A percentile compares a stretch with the other conserved stretches of the same genome.
Evolutionary conservation across 495 filamentous ascomycete species (phyloP).

Genomic region (Aspergillus biplanus): DNA sequence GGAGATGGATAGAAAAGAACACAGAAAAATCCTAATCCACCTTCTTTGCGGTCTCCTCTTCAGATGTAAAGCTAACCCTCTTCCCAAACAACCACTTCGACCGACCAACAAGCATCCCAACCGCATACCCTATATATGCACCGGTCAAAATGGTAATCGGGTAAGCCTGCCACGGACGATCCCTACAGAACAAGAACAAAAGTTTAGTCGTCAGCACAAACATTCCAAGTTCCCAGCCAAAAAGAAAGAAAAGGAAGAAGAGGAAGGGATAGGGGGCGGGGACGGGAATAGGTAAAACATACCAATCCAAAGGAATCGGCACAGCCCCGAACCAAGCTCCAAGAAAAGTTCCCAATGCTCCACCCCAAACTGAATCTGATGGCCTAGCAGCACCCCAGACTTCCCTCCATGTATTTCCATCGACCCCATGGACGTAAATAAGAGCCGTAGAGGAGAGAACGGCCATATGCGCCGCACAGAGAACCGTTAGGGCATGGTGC

Average conservation of each 20-base stretch:
- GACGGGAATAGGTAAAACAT: constrained; percentile 32
- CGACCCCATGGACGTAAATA: constrained; percentile 83
- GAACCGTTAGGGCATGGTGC: constrained; percentile 74
- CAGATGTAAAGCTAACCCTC: constrained; percentile 59
- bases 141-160: constrained; percentile 85
- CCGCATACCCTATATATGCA: constrained; percentile 66
- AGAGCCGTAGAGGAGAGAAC: constrained; percentile 74
- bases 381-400: constrained; percentile 56
- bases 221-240: no score
- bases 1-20: background rate
- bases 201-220: no score
- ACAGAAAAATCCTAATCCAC: constrained; percentile 18
- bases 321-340: constrained; percentile 71
- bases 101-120: constrained; percentile 65
- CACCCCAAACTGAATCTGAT: constrained; percentile 44
- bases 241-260: no score
- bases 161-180: constrained; percentile 97
- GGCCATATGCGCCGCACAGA: constrained; percentile 80
- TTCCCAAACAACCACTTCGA: constrained; percentile 61
- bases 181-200: constrained; percentile 47
- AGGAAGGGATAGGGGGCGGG: constrained; percentile 2
- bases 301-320: constrained; percentile 96
- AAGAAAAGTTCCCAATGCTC: constrained; percentile 52
- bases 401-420: constrained; percentile 72
- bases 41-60: constrained; percentile 34